Evolutionary conservation across 1,284 basidiomycete species (phyloP).

Genomic region (Kwoniella shivajii): DNA sequence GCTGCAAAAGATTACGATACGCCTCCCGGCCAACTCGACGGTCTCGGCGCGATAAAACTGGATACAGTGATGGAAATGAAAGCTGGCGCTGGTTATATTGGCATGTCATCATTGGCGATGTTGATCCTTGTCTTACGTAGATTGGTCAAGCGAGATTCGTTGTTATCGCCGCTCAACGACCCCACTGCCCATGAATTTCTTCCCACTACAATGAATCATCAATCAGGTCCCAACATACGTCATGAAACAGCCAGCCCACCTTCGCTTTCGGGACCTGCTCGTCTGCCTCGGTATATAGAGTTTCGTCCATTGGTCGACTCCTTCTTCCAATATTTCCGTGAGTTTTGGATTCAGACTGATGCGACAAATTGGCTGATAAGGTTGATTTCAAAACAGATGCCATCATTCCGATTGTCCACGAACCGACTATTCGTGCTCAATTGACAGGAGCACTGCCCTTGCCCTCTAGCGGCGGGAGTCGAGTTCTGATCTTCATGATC

Average conservation of each 20-base stretch:
- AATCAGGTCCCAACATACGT: not conserved
- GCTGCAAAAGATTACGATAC: not conserved
- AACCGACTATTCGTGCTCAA: slow-evolving; percentile 34
- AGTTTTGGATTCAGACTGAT: not conserved
- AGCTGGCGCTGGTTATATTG: slow-evolving; percentile 8
- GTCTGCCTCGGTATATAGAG: slow-evolving; percentile 7
- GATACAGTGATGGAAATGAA: slow-evolving; percentile 4
- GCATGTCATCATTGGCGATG: slow-evolving; percentile 8
- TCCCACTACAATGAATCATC: not conserved
- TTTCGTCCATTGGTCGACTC: slow-evolving; percentile 2
- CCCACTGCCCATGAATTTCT: not conserved
- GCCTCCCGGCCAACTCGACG: slow-evolving; percentile 4
- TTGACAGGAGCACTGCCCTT: slow-evolving; percentile 29
- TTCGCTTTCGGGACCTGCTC: not conserved
- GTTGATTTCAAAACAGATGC: slow-evolving; percentile 11
- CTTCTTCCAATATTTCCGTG: slow-evolving; percentile 4
- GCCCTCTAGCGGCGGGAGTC: slow-evolving; percentile 13
- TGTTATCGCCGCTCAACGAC: slow-evolving; percentile 1
- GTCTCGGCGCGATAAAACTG: not conserved
- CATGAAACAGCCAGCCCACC: not conserved
- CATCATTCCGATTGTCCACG: slow-evolving; percentile 34
- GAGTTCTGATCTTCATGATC: slow-evolving; percentile 32
- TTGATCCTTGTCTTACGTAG: slow-evolving; percentile 6
- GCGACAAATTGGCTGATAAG: not conserved
- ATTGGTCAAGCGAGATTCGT: slow-evolving; percentile 7